Evolutionary conservation across 2,329 filamentous ascomycete species (phyloP).

Genomic region (Epichloe scottii): DNA sequence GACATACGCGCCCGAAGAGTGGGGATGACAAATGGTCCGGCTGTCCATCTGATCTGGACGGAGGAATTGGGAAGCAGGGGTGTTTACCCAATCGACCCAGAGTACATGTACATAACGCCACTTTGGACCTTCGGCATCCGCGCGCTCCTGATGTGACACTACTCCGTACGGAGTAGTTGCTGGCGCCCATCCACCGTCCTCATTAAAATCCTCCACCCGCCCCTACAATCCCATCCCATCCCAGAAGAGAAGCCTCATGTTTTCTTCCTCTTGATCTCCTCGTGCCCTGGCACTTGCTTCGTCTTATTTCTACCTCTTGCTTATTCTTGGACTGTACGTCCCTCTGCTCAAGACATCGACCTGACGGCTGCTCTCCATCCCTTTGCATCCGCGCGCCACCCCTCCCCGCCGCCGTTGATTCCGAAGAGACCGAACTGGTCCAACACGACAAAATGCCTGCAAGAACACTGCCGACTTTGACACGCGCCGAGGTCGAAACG

Average conservation of each 20-base stretch:
- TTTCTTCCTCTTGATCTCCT: background rate
- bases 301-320: background rate
- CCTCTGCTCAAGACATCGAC: background rate
- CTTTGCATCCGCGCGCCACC: background rate
- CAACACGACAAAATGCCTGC: constrained; percentile 51
- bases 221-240: background rate
- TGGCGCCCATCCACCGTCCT: constrained; percentile 1
- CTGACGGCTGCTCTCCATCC: background rate
- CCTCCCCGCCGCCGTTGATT: background rate
- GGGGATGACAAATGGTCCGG: too few species aligned
- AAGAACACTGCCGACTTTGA: constrained; percentile 71
- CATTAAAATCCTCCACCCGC: constrained; percentile 3
- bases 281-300: background rate
- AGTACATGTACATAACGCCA: constrained; percentile 3
- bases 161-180: too few species aligned
- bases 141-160: background rate
- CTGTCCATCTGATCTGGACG: too few species aligned
- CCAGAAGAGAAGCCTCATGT: background rate
- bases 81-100: too few species aligned
- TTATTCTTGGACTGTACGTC: background rate
- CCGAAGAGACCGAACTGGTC: background rate
- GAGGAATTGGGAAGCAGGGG: too few species aligned
- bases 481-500: constrained; percentile 64
- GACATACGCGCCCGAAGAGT: too few species aligned
- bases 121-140: constrained; percentile 2